Base-by-base conservation (phyloP, 768 basidiomycete genomes). In the Asterophora parasitica region DNA sequence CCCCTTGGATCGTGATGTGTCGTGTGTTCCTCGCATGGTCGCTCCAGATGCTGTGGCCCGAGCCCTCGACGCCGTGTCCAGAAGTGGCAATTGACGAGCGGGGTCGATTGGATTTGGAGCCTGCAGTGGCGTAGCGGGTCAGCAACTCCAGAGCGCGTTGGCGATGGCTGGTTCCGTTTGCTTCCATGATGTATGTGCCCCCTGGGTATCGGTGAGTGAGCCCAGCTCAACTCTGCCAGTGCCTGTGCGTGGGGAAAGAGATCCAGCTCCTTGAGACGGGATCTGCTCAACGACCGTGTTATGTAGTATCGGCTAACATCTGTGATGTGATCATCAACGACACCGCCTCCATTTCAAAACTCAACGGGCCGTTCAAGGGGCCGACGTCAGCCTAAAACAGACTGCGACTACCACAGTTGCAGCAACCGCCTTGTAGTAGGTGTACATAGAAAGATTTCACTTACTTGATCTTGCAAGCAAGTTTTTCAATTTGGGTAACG, bases 81-180 rank as follows among this genome's bases (percentile, higher is more conserved):
- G 17, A 28, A 13, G 48, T 32, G 19, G 44, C 26, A 33, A 42
- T n/a, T 49, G 52, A 45, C 38, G 47, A 44, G 48, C 39, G 52
- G 11, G 50, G 46, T 16, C 39, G 11, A n/a, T 27, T 42, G 13
- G n/a, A 6, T 3, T 27, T 42, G 13, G n/a, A 6, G 23, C 23
- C 23, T 23, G 23, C 32, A 23, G 8, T 9, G 30, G 30, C 30
- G 12, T 46, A 20, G 19, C 55, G 53, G 12, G 49, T 60, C 23
- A 62, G 56, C 26, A 54, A 47, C 34, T 64, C 57, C 11, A 58
- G 50, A 41, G 61, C 55, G 20, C 56, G 49, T 41, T 60, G 56
- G 31, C 52, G 59, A 52, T 63, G 56, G 40, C 54, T 48, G 50
- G 51, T 53, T 38, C 52, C 48, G 38, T 46, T 41, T 52, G 55